Conservation (phyloP, 345 rosid genomes). For the Euphorbia peplus region DNA sequence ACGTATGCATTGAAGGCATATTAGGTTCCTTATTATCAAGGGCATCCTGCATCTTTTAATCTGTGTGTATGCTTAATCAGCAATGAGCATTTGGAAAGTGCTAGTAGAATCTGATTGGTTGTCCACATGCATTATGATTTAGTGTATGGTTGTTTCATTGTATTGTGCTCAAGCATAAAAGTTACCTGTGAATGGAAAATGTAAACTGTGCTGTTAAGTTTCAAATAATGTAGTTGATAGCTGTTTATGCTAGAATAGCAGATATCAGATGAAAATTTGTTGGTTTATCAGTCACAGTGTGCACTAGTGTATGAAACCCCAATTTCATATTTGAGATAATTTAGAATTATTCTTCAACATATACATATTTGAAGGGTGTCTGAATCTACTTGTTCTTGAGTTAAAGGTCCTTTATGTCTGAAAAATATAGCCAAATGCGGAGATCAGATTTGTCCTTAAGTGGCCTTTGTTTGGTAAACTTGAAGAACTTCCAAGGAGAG, state of each 20-base stretch:
- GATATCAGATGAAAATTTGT: neutral
- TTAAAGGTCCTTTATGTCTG: neutral
- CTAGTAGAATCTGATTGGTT: neutral
- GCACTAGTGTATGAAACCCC: neutral
- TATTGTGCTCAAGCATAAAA: neutral
- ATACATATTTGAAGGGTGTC: neutral
- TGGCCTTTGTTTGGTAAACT: neutral
- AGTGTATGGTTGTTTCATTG: neutral
- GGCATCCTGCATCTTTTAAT: neutral
- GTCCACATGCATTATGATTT: neutral
- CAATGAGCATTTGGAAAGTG: slow-evolving; percentile 3
- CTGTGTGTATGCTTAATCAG: neutral
- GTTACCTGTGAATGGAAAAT: neutral
- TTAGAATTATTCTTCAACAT: neutral
- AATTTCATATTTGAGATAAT: neutral
- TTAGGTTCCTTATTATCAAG: neutral
- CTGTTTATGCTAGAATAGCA: neutral
- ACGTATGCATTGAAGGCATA: neutral
- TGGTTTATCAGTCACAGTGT: neutral
- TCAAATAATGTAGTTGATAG: neutral
- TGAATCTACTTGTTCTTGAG: neutral
- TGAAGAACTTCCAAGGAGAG: no score
- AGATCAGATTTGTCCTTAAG: neutral
- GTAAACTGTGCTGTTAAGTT: neutral
- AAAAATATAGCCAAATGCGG: neutral